phyloP scores from a whole-genome alignment of 2,329 filamentous ascomycete species.

The Ophiostoma montium region DNA sequence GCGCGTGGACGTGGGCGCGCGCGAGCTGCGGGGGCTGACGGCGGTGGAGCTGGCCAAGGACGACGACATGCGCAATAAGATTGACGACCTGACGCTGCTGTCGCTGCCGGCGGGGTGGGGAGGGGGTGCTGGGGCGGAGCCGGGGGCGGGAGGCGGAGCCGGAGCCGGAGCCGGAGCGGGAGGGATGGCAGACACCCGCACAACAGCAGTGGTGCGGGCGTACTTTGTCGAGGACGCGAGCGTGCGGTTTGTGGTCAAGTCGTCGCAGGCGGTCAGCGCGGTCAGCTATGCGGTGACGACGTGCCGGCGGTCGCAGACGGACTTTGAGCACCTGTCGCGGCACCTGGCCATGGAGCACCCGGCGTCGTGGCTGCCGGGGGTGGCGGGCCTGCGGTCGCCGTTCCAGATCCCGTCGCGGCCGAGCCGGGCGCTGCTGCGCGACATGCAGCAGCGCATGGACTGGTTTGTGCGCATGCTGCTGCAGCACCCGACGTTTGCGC shows the following conservation, averaged over 20 bases:
- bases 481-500: slow-evolving; percentile 80
- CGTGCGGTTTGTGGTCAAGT: slow-evolving; percentile 85
- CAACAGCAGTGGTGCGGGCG: slow-evolving; percentile 83
- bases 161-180: slow-evolving; percentile 46
- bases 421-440: slow-evolving; percentile 70
- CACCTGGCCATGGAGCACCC: slow-evolving; percentile 82
- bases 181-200: too few species aligned
- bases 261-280: slow-evolving; percentile 68
- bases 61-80: slow-evolving; percentile 89
- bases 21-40: slow-evolving; percentile 76
- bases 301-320: slow-evolving; percentile 69
- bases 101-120: slow-evolving; percentile 27
- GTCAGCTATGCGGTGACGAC: slow-evolving; percentile 89
- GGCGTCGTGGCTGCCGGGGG: slow-evolving; percentile 80
- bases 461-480: slow-evolving; percentile 79
- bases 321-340: slow-evolving; percentile 82
- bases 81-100: slow-evolving; percentile 84
- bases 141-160: too few species aligned
- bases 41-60: slow-evolving; percentile 96
- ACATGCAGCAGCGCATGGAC: slow-evolving; percentile 76
- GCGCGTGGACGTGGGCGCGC: slow-evolving; percentile 70
- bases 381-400: slow-evolving; percentile 66
- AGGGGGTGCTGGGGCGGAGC: too few species aligned
- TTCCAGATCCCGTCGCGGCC: slow-evolving; percentile 91
- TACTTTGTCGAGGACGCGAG: slow-evolving; percentile 97